phyloP scores from a whole-genome alignment of 441 rosid species.

The Manihot esculenta region DNA sequence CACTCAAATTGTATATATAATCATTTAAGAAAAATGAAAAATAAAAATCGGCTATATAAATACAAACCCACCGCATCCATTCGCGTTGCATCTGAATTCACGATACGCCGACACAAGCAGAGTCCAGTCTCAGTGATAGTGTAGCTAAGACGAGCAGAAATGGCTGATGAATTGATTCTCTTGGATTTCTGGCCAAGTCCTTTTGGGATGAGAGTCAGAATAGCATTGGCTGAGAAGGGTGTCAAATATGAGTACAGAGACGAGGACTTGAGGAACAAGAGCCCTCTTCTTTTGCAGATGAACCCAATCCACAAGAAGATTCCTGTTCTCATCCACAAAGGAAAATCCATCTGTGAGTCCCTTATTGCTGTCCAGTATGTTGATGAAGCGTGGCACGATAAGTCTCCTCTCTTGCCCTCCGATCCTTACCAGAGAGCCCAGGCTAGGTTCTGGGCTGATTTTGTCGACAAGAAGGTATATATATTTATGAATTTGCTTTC shows the following conservation, averaged over 20 bases:
- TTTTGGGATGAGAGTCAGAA: slow-evolving; percentile 26
- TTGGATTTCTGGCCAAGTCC: slow-evolving; percentile 33
- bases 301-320: slow-evolving; percentile 31
- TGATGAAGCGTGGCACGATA: slow-evolving; percentile 21
- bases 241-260: slow-evolving; percentile 22
- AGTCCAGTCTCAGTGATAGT: no score
- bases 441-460: slow-evolving; percentile 35
- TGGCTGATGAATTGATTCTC: slow-evolving; percentile 23
- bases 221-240: slow-evolving; percentile 27
- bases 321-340: slow-evolving; percentile 31
- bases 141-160: background rate
- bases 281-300: slow-evolving; percentile 27
- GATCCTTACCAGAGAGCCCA: slow-evolving; percentile 28
- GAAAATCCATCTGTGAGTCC: slow-evolving; percentile 30
- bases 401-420: slow-evolving; percentile 23
- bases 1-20: no score
- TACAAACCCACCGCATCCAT: no score
- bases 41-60: no score
- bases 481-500: background rate
- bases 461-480: slow-evolving; percentile 27
- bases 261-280: slow-evolving; percentile 21
- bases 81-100: background rate
- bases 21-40: no score
- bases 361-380: slow-evolving; percentile 26
- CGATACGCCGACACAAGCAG: background rate